Evolutionary conservation across 176 grass and related monocot species (phyloP).

Genomic region (Pharus latifolius): DNA sequence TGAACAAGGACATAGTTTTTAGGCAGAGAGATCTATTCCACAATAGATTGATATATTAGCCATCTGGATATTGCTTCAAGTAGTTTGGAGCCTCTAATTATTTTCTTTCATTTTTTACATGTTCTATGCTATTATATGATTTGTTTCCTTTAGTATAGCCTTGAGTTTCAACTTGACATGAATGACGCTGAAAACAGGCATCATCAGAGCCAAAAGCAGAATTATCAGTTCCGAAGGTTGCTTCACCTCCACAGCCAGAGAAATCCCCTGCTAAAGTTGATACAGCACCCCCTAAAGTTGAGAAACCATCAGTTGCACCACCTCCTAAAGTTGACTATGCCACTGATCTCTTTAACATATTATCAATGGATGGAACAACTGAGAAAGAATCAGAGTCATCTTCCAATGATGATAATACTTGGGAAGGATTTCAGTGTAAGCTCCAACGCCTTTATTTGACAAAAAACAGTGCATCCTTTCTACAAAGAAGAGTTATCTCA

Average conservation of each 20-base stretch:
- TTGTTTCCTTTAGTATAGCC: not conserved
- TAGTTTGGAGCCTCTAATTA: not conserved
- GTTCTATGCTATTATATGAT: not conserved
- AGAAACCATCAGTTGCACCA: constrained; percentile 26
- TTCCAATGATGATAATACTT: constrained; percentile 63
- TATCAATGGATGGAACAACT: constrained; percentile 64
- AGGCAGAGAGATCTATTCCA: not conserved
- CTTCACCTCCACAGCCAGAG: constrained; percentile 37
- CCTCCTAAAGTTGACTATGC: constrained; percentile 90
- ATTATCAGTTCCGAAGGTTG: constrained; percentile 41
- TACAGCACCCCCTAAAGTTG: constrained; percentile 29
- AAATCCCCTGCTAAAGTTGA: constrained; percentile 39
- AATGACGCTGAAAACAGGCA: constrained; percentile 34
- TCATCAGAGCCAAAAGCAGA: constrained; percentile 47
- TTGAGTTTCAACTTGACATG: constrained; percentile 14
- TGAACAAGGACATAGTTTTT: not conserved
- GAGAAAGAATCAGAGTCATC: constrained; percentile 61
- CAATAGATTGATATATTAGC: not conserved
- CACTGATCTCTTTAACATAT: constrained; percentile 83
- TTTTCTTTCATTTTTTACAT: not conserved
- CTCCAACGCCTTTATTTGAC: constrained; percentile 9
- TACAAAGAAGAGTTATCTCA: constrained; percentile 5
- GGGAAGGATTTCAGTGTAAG: constrained; percentile 93
- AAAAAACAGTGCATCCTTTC: not conserved
- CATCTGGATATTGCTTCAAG: not conserved